Evolutionary conservation across 768 basidiomycete genomes (phyloP).

Genomic region (Tephrocybe sp.): DNA sequence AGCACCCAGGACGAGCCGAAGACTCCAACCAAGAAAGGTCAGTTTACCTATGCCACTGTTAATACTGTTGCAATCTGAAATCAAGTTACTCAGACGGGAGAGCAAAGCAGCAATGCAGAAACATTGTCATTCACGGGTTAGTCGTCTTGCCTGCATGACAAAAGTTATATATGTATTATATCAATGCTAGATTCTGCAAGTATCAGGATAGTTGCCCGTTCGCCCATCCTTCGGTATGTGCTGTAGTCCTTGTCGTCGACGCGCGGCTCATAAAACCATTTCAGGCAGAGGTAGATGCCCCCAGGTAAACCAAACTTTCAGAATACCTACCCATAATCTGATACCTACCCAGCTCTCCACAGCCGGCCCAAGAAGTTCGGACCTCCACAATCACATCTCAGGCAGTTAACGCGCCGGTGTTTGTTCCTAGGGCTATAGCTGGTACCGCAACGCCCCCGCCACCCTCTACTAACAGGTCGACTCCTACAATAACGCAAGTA

Average conservation of each 20-base stretch:
- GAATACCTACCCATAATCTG: neutral
- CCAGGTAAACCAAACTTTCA: constrained; percentile 26
- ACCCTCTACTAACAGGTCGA: constrained; percentile 25
- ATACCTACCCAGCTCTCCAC: constrained; percentile 6
- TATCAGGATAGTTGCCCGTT: constrained; percentile 85
- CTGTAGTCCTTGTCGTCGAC: neutral
- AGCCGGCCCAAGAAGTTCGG: constrained; percentile 24
- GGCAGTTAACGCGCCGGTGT: constrained; percentile 82
- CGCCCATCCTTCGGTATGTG: constrained; percentile 71
- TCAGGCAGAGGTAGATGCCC: constrained; percentile 24
- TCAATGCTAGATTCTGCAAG: constrained; percentile 67
- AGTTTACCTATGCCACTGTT: constrained; percentile 24
- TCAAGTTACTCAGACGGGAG: constrained; percentile 48
- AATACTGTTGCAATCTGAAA: constrained; percentile 2
- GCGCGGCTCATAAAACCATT: constrained; percentile 2
- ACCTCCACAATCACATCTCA: constrained; percentile 49
- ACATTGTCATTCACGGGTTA: constrained; percentile 91
- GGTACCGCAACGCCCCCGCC: constrained; percentile 28
- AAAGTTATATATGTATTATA: neutral
- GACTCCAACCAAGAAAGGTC: constrained; percentile 55
- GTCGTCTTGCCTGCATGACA: constrained; percentile 4
- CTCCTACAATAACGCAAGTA: constrained; percentile 21
- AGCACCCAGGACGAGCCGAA: constrained; percentile 44
- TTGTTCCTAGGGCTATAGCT: constrained; percentile 62
- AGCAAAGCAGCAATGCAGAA: constrained; percentile 76